These are phyloP conservation scores for Harringtonia lauricola DNA, from an alignment of 2,329 filamentous ascomycete genomes.

Conservation along the genomic window DNA sequence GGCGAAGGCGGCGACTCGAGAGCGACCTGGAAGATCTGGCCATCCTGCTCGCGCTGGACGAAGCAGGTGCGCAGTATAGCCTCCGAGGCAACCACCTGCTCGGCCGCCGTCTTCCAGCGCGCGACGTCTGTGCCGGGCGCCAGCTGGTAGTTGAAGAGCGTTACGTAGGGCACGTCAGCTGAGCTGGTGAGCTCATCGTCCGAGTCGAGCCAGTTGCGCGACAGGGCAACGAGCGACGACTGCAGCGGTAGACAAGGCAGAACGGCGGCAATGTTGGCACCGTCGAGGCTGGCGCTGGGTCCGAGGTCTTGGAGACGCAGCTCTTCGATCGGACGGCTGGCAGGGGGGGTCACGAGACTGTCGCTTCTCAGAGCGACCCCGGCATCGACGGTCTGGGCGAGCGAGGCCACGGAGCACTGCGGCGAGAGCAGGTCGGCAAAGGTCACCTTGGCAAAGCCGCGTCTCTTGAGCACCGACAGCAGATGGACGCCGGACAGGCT, in stretches of 20 bases:
- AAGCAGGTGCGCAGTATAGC: slow-evolving; percentile 13
- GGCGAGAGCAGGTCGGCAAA: slow-evolving; percentile 6
- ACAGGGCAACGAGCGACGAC: slow-evolving; percentile 8
- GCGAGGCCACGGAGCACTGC: not conserved
- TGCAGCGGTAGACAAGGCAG: slow-evolving; percentile 12
- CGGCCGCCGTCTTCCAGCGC: slow-evolving; percentile 9
- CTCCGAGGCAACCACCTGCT: slow-evolving; percentile 9
- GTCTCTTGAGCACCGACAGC: slow-evolving; percentile 7
- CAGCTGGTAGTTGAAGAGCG: slow-evolving; percentile 12
- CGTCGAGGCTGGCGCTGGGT: not conserved
- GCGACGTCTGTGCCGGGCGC: slow-evolving; percentile 6
- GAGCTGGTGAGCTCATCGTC: not conserved
- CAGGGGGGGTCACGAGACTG: not conserved
- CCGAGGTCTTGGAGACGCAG: slow-evolving; percentile 4
- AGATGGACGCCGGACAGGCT: slow-evolving; percentile 13
- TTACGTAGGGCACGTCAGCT: slow-evolving; percentile 11
- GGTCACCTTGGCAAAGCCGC: slow-evolving; percentile 8
- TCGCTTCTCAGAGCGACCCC: not conserved
- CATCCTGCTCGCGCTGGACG: slow-evolving; percentile 11
- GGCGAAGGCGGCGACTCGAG: slow-evolving; percentile 4
- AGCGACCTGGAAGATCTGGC: slow-evolving; percentile 13
- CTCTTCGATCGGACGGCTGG: not conserved
- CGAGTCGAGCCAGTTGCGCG: slow-evolving; percentile 7
- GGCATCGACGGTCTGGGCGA: not conserved
- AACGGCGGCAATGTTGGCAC: slow-evolving; percentile 3